Evolutionary conservation across 495 filamentous ascomycete genomes (phyloP), one percentile per base, ranked within the genome.

Genomic region (Trichoderma erinaceum): DNA sequence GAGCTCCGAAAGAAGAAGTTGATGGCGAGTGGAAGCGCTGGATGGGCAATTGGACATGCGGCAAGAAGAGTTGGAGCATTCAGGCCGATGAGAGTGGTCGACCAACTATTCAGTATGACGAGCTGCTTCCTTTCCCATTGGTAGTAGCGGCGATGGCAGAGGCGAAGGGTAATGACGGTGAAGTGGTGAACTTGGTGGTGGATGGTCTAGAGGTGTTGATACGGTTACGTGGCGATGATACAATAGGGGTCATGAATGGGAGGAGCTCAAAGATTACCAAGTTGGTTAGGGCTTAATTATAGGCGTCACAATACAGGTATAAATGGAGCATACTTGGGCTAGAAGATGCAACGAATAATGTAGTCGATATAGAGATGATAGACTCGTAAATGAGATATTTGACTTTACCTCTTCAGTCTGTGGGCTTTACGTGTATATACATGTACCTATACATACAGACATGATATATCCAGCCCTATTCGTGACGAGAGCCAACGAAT

Each of bases 1-100:
- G 21, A 25, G 50, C 21, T 6, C 50, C 50, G 15, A 56, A 56
- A 21, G 50, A 25, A 23, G 50, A 21, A 56, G 21, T 56, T 25
- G 50, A n/a, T 7, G 21, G 15, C 2, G 18, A 2, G 4, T 56
- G 50, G 50, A 56, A 56, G 21, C 18, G 50, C 21, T 56, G 50
- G 50, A 4, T 56, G 50, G 50, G 50, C 8, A 25, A 56, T 56
- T 56, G 50, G 50, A 56, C 50, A 56, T 56, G 50, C 6, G 50
- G 21, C 3, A 56, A 56, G 6, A 56, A 56, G 50, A 56, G 50
- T 6, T 56, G 50, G 50, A 56, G 50, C 10, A 56, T 56, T 56
- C 16, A 56, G n/a, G 50, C 18, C 18, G 50, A 56, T 25, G 50
- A 21, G 21, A 6, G 1, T 56, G 50, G 50, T 4, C 50, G 10